Percentiles rank a stretch among this genome's conserved stretches.
Conservation (phyloP, 164 flowering plant genomes). For the Litsea cubeba region DNA sequence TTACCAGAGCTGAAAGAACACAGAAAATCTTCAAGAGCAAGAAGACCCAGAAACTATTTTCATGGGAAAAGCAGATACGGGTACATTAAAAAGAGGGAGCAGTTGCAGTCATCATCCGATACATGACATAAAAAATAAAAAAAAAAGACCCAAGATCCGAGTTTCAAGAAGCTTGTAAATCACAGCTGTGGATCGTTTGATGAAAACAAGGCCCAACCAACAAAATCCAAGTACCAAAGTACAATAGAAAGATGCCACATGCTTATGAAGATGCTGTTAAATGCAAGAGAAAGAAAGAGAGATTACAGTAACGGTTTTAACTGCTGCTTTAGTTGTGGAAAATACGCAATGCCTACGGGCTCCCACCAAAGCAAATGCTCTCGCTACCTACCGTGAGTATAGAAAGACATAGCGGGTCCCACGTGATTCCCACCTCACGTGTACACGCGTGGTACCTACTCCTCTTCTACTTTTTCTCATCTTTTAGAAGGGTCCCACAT, state of each 20-base stretch:
- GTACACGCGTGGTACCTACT: not conserved
- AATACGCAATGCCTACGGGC: not conserved
- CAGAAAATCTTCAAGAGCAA: constrained; percentile 2
- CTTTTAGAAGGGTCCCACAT: not conserved
- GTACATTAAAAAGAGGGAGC: constrained; percentile 31
- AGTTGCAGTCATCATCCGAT: constrained; percentile 41
- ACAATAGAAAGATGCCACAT: not conserved
- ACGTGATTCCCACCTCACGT: not conserved
- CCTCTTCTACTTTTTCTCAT: not conserved
- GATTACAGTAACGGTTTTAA: constrained; percentile 8
- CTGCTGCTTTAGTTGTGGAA: not conserved
- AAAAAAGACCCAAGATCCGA: constrained; percentile 11
- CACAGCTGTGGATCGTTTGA: constrained; percentile 25
- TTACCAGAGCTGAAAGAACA: constrained; percentile 11
- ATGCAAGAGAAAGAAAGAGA: not conserved
- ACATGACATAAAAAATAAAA: not conserved
- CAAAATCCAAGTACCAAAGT: constrained; percentile 22
- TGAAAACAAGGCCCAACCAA: constrained; percentile 18
- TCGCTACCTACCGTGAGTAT: not conserved
- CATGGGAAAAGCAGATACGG: constrained; percentile 10
- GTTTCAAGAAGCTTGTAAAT: constrained; percentile 48
- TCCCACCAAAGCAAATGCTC: not conserved
- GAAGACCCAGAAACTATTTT: constrained; percentile 6
- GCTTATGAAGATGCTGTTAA: not conserved
- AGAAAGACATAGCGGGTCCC: not conserved